Base-by-base conservation (phyloP, 106 monocot species). In the Dendrobium officinale region DNA sequence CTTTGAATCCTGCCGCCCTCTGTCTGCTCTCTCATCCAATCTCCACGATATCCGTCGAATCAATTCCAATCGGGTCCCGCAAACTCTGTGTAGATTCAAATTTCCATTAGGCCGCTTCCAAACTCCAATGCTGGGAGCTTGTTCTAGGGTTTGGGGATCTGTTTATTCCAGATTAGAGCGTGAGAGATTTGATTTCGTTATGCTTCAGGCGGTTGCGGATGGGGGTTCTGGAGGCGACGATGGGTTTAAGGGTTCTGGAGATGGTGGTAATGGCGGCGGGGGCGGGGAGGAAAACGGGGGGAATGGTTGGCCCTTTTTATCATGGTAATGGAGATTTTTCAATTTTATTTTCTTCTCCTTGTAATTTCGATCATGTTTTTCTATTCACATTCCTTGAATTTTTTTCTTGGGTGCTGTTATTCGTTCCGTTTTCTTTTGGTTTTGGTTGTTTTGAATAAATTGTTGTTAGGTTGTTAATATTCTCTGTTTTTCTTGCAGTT, bases 241-340 rank as follows among this genome's bases (percentile, higher is more conserved):
- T 16, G 84, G 80, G 17, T 45, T 47, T 17, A 22, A 31, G 47
- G 75, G 84, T 20, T 54, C 42, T 45, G 83, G 80, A n/a, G 80
- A 44, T 59, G 83, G 80, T 0, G 79, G 78, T 0, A 45, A 37
- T 1, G 82, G 82, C 37, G 77, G 76, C 44, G 80, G 77, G 1
- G 72, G 83, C 75, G 86, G 43, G 16, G 79, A 77, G 54, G 85
- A 81, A 77, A 59, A 31, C 20, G 64, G 66, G 13, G 70, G 83
- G 27, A 77, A 78, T 22, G 83, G 72, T 78, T 41, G 67, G 22
- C 84, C 66, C 54, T 75, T 84, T n/a, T 81, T 87, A 47, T 78
- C 84, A 2, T 84, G 87, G 87, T 87, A 86, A 75, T 20, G 7
- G 13, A 15, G 5, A 5, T 9, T 9, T 1, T 70, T 70, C 37